These are phyloP conservation scores for Cinnamomum chago DNA, from an alignment of 164 flowering plant genomes.

Conservation along the genomic window DNA sequence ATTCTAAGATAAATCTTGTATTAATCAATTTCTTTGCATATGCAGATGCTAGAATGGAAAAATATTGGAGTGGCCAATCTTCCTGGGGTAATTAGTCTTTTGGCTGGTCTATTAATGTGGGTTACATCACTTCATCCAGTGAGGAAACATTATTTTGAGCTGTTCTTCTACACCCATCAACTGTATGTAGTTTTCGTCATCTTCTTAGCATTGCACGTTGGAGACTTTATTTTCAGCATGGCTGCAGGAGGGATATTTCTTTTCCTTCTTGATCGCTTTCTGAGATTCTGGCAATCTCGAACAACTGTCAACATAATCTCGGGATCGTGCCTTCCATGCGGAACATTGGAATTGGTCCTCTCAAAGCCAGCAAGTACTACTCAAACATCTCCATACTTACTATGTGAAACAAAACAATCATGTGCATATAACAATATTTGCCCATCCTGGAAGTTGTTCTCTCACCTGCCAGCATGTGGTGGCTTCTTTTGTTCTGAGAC, in stretches of 20 bases:
- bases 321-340: conserved; percentile 67
- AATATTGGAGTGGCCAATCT: conserved; percentile 59
- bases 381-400: conserved; percentile 5
- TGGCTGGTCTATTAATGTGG: conserved; percentile 90
- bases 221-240: conserved; percentile 63
- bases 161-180: conserved; percentile 94
- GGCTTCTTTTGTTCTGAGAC: background rate
- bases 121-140: conserved; percentile 67
- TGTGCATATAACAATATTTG: background rate
- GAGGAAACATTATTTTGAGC: conserved; percentile 64
- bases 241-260: conserved; percentile 76
- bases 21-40: background rate
- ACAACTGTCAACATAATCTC: conserved; percentile 57
- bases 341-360: conserved; percentile 69
- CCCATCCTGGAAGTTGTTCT: background rate
- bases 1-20: background rate
- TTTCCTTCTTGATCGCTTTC: conserved; percentile 80
- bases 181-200: conserved; percentile 70
- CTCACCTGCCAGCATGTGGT: background rate
- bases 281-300: conserved; percentile 85
- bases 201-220: conserved; percentile 81
- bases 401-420: background rate
- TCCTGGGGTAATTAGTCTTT: conserved; percentile 79
- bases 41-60: conserved; percentile 73
- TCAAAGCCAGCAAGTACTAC: conserved; percentile 74